Evolutionary conservation across 345 rosid genomes (phyloP).

Genomic region (Turritis glabra): DNA sequence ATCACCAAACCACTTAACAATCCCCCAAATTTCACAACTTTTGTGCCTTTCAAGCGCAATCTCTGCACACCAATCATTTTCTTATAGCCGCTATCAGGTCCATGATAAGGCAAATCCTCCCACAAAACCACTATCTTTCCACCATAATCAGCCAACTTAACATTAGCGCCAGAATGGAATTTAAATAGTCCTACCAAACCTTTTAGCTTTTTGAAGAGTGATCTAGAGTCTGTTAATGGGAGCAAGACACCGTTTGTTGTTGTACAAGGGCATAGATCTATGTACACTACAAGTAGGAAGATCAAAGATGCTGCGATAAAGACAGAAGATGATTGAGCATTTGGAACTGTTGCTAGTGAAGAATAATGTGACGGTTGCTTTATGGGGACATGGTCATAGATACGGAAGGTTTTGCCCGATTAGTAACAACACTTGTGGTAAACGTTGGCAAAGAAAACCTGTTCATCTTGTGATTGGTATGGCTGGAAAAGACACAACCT

Average conservation of each 20-base stretch:
- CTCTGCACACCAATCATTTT: background rate
- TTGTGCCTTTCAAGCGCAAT: background rate
- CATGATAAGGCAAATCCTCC: background rate
- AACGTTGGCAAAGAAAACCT: no score
- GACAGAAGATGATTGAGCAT: no score
- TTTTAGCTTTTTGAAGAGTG: background rate
- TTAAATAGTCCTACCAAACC: background rate
- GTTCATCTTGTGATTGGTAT: slow-evolving; percentile 98
- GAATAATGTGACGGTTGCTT: no score
- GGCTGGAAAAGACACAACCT: slow-evolving; percentile 90
- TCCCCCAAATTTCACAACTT: background rate
- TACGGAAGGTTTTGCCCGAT: no score
- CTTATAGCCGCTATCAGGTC: background rate
- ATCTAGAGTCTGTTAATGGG: slow-evolving; percentile 70
- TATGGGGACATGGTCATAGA: no score
- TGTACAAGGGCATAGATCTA: slow-evolving; percentile 91
- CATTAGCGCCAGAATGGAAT: background rate
- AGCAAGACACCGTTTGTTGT: slow-evolving; percentile 77
- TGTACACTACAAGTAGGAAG: slow-evolving; percentile 84
- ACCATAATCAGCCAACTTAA: background rate
- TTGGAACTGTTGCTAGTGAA: no score
- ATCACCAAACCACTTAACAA: background rate
- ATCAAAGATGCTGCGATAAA: slow-evolving; percentile 48
- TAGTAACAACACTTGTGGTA: no score
- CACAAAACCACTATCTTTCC: background rate